Evolutionary conservation across 768 basidiomycete species (phyloP).

Genomic region (Inosperma sp.): DNA sequence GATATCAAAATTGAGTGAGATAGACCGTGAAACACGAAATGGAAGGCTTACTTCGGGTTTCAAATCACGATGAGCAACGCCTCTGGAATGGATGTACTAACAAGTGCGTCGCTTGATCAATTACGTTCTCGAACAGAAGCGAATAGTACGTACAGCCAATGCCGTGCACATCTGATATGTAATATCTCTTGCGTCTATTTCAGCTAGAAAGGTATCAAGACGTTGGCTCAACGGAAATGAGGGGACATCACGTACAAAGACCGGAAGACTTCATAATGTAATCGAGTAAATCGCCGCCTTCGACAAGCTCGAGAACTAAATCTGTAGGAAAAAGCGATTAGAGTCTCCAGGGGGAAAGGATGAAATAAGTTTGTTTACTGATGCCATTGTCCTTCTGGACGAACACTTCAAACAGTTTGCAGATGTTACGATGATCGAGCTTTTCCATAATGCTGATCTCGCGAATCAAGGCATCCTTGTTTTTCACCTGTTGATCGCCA

Average conservation of each 20-base stretch:
- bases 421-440: slow-evolving; percentile 79
- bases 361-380: slow-evolving; percentile 37
- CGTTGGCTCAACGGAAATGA: neutral
- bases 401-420: slow-evolving; percentile 72
- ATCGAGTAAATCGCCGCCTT: slow-evolving; percentile 86
- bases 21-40: neutral
- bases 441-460: slow-evolving; percentile 77
- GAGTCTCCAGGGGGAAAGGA: slow-evolving; percentile 11
- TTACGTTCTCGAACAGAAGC: neutral
- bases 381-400: slow-evolving; percentile 56
- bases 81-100: slow-evolving; percentile 65
- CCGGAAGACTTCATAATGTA: slow-evolving; percentile 61
- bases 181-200: slow-evolving; percentile 59
- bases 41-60: slow-evolving; percentile 67
- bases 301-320: slow-evolving; percentile 78
- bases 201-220: slow-evolving; percentile 32
- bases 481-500: slow-evolving; percentile 28
- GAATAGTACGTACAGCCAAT: slow-evolving; percentile 46
- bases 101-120: neutral
- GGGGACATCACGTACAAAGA: slow-evolving; percentile 43
- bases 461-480: slow-evolving; percentile 47
- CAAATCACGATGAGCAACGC: slow-evolving; percentile 88
- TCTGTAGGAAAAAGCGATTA: slow-evolving; percentile 37
- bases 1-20: slow-evolving; percentile 1
- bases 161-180: slow-evolving; percentile 83